Conservation (phyloP, 192 early-diverging fungal species). For the Backusella psychrophila region DNA sequence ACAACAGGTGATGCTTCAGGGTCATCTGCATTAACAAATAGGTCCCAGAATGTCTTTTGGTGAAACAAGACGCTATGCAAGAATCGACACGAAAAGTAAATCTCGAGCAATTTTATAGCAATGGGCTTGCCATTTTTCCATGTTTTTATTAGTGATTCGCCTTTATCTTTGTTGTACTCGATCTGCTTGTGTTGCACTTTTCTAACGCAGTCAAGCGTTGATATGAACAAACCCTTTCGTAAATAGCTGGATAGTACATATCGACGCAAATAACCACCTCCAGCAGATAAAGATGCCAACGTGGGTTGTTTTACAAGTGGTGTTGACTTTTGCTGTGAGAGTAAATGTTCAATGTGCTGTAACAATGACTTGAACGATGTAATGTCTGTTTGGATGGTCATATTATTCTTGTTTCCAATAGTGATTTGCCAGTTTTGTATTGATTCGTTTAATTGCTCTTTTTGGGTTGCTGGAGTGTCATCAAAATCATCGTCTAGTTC, state of each 20-base stretch:
- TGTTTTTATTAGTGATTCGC: background rate
- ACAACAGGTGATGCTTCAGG: slow-evolving; percentile 15
- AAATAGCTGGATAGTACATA: background rate
- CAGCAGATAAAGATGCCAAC: background rate
- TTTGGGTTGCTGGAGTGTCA: background rate
- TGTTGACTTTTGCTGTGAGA: background rate
- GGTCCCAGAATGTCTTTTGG: slow-evolving; percentile 10
- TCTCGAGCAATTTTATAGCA: background rate
- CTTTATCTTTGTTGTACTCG: background rate
- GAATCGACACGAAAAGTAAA: slow-evolving; percentile 14
- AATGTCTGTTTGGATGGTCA: slow-evolving; percentile 2
- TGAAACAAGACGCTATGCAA: slow-evolving; percentile 6
- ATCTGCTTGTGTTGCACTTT: background rate
- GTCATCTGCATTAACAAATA: slow-evolving; percentile 12
- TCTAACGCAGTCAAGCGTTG: background rate
- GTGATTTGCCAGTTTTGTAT: background rate
- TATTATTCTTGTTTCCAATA: background rate
- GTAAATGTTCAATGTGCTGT: background rate
- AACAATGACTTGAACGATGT: background rate
- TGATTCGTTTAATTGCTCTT: background rate
- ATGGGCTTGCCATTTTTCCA: background rate
- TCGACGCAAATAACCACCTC: background rate
- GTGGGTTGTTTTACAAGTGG: background rate
- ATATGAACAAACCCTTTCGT: background rate
- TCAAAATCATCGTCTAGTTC: slow-evolving; percentile 8